Evolutionary conservation across 1,284 basidiomycete species (phyloP), one percentile per base, ranked within the genome.

Genomic region (Pascua guehoae): DNA sequence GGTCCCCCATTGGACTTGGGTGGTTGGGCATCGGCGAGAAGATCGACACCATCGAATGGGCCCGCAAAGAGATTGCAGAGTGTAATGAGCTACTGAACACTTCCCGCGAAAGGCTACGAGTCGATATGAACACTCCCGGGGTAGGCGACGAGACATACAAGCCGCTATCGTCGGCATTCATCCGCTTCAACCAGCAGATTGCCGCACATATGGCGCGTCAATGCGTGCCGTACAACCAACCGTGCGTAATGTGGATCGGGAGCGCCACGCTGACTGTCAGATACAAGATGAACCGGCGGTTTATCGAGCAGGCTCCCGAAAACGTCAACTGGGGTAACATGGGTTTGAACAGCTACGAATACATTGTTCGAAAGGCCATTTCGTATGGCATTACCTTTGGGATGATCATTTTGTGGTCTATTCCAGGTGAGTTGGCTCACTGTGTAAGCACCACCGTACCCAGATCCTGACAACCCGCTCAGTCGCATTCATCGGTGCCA

Each of bases 41-140:
- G 76, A 90, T 94, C 5, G 95, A 98, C 77, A 83, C 86, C 1
- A 92, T 98, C 69, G 85, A 91, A 2, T 98, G 93, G 92, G 86
- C 86, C 8, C 62, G 70, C 18, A 66, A 70, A 36, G 71, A 75
- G 61, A 72, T 78, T 51, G 62, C 63, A 1, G 58, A 70, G 18
- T 62, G 68, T 41, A 64, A 65, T 9, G 65, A 58, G 41, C 63
- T 60, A 43, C 61, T 77, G 11, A 52, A 65, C 17, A 56, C 56
- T 15, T 56, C 69, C 16, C 71, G 78, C 38, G 75, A 80, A 55
- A 71, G 79, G 41, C 74, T 83, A 42, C 75, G 76, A 42, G 79
- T 82, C 62, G 75, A 75, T 57, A 65, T 72, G 15, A 41, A 53
- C 8, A 58, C 53, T 7, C 15, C 52, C 12, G 56, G 54, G 1